phyloP scores from a whole-genome alignment of 2,329 filamentous ascomycete genomes.

The Talaromyces sp. region DNA sequence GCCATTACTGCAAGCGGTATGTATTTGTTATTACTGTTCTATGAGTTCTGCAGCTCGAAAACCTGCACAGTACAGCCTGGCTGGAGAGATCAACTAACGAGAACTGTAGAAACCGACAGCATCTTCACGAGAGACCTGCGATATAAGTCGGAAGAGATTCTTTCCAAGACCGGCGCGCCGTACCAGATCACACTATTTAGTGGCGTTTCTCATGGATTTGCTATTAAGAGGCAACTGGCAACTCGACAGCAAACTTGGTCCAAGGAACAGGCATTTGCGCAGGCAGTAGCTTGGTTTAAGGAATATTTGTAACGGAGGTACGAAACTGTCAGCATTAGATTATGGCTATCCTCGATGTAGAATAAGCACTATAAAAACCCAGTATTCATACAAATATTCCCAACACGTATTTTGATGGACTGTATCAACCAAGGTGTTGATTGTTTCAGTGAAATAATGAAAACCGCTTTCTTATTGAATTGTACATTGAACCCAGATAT shows the following conservation, averaged over 20 bases:
- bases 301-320: no score
- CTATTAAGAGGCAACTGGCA: constrained; percentile 60
- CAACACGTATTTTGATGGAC: no score
- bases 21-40: constrained; percentile 7
- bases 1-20: constrained; percentile 57
- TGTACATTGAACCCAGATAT: background rate
- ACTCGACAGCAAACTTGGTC: constrained; percentile 59
- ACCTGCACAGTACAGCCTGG: no score
- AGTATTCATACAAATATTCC: no score
- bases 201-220: constrained; percentile 68
- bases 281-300: constrained; percentile 74
- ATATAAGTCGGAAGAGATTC: constrained; percentile 60
- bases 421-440: background rate
- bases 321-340: no score
- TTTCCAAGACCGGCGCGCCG: constrained; percentile 52
- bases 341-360: no score
- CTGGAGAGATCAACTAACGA: background rate
- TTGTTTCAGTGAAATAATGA: background rate
- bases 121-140: constrained; percentile 62
- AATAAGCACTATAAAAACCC: no score
- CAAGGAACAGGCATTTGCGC: constrained; percentile 75
- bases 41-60: no score
- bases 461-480: background rate
- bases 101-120: constrained; percentile 53
- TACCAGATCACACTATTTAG: constrained; percentile 77